Base-by-base conservation (phyloP, 768 basidiomycete genomes). In the Pulveroboletus sp. region DNA sequence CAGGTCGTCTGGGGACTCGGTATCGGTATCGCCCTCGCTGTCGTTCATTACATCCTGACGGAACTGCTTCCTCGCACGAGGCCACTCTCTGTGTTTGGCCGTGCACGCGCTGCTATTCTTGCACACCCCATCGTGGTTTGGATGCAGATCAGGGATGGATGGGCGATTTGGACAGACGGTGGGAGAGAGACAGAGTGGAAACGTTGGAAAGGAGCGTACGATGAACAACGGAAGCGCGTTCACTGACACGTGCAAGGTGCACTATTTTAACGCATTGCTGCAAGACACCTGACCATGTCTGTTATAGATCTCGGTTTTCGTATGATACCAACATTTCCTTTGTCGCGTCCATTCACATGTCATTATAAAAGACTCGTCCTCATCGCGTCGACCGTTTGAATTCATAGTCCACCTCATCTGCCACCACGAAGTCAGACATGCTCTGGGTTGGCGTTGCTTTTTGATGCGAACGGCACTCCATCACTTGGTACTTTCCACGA, bases 101-200 rank as follows among this genome's bases (percentile, higher is more conserved):
- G 64, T 41, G 50, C 70, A 4, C 81, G 84, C 38, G 52, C 65
- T 5, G 70, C 67, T 36, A 45, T 85, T n/a, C 61, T 93, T 27
- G 57, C 57, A 1, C 82, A 86, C 55, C 77, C 81, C 5, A 27
- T 89, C 17, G 75, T 75, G 6, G 69, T 64, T 0, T 92, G 87
- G 87, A 62, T 87, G 29, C 78, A 81, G 40, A 69, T 93, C 36
- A 76, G 87, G 40, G 90, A 93, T 60, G 87, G 90, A 6, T 93
- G 90, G 90, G 77, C 74, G 11, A 71, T 90, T 1, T 93, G 87
- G 85, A 57, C 72, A 4, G 90, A 93, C 62, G 85, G 84, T n/a
- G 90, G 90, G 3, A 74, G 78, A 21, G 87, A 87, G 62, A 69
- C 59, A 19, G 87, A 88, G 53, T 93, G 87, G 85, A 59, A 65